These are phyloP conservation scores for Chamaenerion angustifolium DNA, from an alignment of 345 rosid species.

Conservation along the genomic window DNA sequence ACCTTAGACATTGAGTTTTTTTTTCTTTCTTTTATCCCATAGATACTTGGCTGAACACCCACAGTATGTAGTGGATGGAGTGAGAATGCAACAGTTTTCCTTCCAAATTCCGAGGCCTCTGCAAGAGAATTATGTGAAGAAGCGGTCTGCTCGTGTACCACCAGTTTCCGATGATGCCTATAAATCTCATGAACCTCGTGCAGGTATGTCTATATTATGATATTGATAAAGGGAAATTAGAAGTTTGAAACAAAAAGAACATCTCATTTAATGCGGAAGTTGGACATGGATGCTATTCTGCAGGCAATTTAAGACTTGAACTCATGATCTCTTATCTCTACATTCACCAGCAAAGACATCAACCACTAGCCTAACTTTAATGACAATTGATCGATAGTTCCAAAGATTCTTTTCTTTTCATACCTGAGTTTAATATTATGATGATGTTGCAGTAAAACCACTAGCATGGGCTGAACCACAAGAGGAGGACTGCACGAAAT, in stretches of 20 bases:
- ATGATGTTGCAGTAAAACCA: neutral
- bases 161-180: slow-evolving; percentile 7
- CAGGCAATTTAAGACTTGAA: no score
- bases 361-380: no score
- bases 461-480: slow-evolving; percentile 6
- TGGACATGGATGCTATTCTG: neutral
- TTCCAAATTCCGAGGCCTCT: slow-evolving; percentile 19
- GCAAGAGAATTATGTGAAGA: slow-evolving; percentile 14
- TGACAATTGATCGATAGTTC: neutral
- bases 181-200: slow-evolving; percentile 4
- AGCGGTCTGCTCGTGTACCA: slow-evolving; percentile 10
- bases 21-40: neutral
- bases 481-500: slow-evolving; percentile 1
- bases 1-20: no score
- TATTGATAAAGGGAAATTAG: neutral
- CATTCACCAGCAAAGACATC: no score
- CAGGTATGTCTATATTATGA: slow-evolving; percentile 5
- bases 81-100: slow-evolving; percentile 12
- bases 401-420: neutral
- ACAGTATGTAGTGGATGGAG: slow-evolving; percentile 10
- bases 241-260: neutral
- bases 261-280: neutral
- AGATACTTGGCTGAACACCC: slow-evolving; percentile 16
- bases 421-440: neutral
- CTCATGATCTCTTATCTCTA: no score